Evolutionary conservation across 1,284 basidiomycete genomes (phyloP), one percentile per base, ranked within the genome.

Genomic region (Vanrija sp.): DNA sequence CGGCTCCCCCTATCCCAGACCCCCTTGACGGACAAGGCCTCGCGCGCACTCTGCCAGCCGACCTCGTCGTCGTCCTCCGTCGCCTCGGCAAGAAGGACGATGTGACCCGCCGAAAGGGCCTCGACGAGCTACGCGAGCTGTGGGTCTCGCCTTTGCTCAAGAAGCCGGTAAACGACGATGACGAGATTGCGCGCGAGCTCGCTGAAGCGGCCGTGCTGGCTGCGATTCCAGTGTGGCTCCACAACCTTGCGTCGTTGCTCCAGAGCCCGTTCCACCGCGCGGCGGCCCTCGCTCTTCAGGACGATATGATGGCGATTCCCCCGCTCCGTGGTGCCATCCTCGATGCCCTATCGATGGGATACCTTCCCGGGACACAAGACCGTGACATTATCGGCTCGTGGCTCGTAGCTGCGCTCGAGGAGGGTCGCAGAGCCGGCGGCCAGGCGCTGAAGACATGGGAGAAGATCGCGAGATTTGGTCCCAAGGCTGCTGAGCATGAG

Each of bases 21-120:
- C 96, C 96, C 6, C 82, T 98, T 49, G 95, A 98, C 70, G 85
- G 87, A 0, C 85, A 86, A 21, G 92, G 92, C 0, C 80, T 97
- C 9, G 87, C 84, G 12, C 82, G 85, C 67, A 78, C 79, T n/a
- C 77, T 94, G 12, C 86, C 89, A 0, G 83, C 92, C 0, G 91
- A 94, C 46, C 80, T 98, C 18, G 82, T 95, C 15, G 84, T 98
- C 21, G 82, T 92, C 1, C 80, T 98, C 47, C 79, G 91, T 49
- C 84, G 85, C 52, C 80, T 98, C 44, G 85, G 84, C 29, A 98
- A 98, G 82, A 97, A 96, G 79, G 93, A 96, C 61, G 83, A 84
- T 18, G 83, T 91, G 43, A 98, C 95, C 1, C 87, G 92, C 69
- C 79, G 83, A 16, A 86, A 89, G 64, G 93, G 91, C 0, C 77